These are phyloP conservation scores for Chlorella vulgaris DNA, from an alignment of 139 green algal genomes.

Conservation along the genomic window DNA sequence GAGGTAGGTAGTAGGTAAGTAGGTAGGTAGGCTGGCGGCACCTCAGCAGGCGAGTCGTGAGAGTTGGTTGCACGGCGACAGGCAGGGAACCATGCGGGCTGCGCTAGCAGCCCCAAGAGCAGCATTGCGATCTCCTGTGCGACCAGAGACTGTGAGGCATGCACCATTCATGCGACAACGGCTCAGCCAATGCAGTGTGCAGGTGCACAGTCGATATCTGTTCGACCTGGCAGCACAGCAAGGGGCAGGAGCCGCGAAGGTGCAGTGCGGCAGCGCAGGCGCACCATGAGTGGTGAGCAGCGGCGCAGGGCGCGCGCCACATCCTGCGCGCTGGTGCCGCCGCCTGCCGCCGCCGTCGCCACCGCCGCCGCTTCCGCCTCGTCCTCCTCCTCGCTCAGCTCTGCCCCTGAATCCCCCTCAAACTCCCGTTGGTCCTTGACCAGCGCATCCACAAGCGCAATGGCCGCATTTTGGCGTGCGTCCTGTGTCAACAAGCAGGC, in stretches of 20 bases:
- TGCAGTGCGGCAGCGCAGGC: not conserved
- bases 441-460: slow-evolving; percentile 46
- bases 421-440: slow-evolving; percentile 45
- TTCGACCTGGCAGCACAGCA: too few species aligned
- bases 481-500: slow-evolving; percentile 32
- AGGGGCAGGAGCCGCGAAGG: not conserved
- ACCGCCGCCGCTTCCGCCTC: not conserved
- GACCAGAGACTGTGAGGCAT: not conserved
- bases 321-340: slow-evolving; percentile 31
- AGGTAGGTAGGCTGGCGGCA: not conserved
- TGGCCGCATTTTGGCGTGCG: slow-evolving; percentile 33
- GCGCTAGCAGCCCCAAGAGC: too few species aligned
- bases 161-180: not conserved
- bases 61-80: too few species aligned
- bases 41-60: too few species aligned
- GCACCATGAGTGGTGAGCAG: slow-evolving; percentile 64
- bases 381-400: not conserved
- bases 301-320: slow-evolving; percentile 40
- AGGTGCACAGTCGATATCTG: too few species aligned
- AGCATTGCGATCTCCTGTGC: too few species aligned
- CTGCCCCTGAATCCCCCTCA: not conserved
- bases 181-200: too few species aligned
- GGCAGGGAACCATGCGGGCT: too few species aligned
- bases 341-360: not conserved
- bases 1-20: not conserved